Conservation (phyloP, 257 asterid species). For the Salvia miltiorrhiza region DNA sequence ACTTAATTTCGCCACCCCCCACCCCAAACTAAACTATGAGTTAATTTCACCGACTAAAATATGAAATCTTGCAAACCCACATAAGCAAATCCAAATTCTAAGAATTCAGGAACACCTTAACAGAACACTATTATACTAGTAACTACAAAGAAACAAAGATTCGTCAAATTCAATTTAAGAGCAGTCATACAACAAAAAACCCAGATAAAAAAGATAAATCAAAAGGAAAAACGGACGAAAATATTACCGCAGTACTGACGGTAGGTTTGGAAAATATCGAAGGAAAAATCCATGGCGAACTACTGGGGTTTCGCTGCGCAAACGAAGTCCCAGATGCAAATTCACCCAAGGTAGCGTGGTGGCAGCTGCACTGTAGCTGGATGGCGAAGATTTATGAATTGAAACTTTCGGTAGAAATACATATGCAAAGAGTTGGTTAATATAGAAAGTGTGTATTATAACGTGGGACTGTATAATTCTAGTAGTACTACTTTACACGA, state of each 20-base stretch:
- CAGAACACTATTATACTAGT: not conserved
- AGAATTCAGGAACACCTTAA: not conserved
- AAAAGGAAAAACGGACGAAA: not conserved
- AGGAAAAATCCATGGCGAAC: conserved; percentile 53
- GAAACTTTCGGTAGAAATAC: conserved; percentile 1
- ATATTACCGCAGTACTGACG: conserved; percentile 64
- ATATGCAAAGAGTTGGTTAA: no score
- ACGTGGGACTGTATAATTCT: not conserved
- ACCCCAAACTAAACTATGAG: not conserved
- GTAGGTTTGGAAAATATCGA: conserved; percentile 61
- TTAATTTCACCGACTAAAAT: not conserved
- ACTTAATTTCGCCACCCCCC: not conserved
- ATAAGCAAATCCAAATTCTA: not conserved
- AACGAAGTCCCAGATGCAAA: conserved; percentile 32
- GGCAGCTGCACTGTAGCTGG: conserved; percentile 20
- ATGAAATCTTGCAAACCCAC: not conserved
- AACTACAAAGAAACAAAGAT: not conserved
- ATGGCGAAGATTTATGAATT: conserved; percentile 9
- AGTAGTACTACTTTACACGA: not conserved
- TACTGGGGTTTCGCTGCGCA: conserved; percentile 32
- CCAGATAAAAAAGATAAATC: not conserved
- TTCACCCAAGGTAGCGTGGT: conserved; percentile 10
- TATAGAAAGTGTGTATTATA: no score
- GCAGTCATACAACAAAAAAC: not conserved
- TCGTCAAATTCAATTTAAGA: not conserved